Evolutionary conservation across 352 stramenopile species (phyloP), one percentile per base, ranked within the genome.

Genomic region (Phytophthora uliginosa): DNA sequence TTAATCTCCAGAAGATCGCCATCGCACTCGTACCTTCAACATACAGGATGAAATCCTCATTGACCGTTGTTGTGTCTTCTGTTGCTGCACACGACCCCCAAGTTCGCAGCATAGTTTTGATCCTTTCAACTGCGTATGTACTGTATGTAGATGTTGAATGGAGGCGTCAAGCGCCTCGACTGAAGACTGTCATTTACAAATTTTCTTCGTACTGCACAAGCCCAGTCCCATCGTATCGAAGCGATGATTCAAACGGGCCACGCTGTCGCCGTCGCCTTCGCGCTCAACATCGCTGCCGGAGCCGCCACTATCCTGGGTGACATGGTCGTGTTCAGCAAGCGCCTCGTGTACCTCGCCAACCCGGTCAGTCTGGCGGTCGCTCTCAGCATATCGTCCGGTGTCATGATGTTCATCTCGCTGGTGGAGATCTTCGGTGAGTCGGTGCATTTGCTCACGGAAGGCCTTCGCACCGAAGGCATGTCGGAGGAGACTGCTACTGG

Each of bases 301-400:
- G 61, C 61, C 7, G 61, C 61, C 24, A 69, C 61, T 12, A 69
- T 69, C 40, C 12, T 69, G 7, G 51, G 61, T 20, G 61, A 51
- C 12, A 69, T 69, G 61, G 61, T 69, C 28, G 31, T 69, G 10
- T 69, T 69, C 28, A 69, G 61, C 61, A 69, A 69, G n/a, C 61
- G 61, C 26, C 61, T 69, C 13, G 61, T 69, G 33, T 69, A 69
- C 36, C 17, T 69, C 36, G 61, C 50, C 36, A 69, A 69, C 51
- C 61, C 61, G 34, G 24, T 69, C 24, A 69, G 61, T 55, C 26
- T 69, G 51, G 61, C 61, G 15, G 61, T 69, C 12, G 57, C 57
- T 12, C 42, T 63, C 31, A 63, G 57, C 42, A 63, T 63, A 10
- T 63, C 57, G 57, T 69, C 61, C 4, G 61, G 61, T 17, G 61